phyloP scores from a whole-genome alignment of 352 stramenopile genomes.

The Hyaloperonospora arabidopsidis region DNA sequence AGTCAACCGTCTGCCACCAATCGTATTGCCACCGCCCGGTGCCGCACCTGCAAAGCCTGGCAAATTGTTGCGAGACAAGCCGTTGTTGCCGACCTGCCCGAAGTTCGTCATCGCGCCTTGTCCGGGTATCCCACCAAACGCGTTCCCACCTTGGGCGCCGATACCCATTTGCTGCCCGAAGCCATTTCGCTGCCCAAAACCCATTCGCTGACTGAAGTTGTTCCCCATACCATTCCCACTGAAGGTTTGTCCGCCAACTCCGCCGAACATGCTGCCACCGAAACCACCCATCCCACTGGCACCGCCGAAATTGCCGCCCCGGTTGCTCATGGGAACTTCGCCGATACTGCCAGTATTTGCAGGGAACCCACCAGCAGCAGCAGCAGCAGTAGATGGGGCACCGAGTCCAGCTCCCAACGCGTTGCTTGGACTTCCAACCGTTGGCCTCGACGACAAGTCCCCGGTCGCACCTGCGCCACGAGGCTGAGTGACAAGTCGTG shows the following conservation, averaged over 20 bases:
- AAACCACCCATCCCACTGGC: conserved; percentile 12
- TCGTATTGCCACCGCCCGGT: conserved; percentile 2
- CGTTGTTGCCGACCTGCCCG: conserved; percentile 9
- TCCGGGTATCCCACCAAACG: conserved; percentile 5
- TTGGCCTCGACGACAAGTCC: neutral
- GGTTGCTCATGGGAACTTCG: conserved; percentile 3
- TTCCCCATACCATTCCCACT: conserved; percentile 5
- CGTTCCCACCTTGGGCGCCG: conserved; percentile 9
- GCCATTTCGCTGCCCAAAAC: conserved; percentile 2
- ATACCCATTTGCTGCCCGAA: conserved; percentile 13
- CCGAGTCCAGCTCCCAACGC: conserved; percentile 5
- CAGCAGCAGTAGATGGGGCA: too few relatives aligned
- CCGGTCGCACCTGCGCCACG: conserved; percentile 1
- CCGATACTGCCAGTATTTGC: conserved; percentile 1
- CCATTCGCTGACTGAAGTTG: neutral
- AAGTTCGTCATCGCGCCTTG: conserved; percentile 11
- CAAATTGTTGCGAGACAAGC: conserved; percentile 2
- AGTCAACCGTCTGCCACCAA: conserved; percentile 12
- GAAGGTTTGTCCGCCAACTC: conserved; percentile 2
- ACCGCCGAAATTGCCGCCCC: conserved; percentile 7
- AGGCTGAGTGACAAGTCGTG: conserved; percentile 1
- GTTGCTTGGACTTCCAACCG: conserved; percentile 1
- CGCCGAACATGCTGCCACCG: conserved; percentile 6
- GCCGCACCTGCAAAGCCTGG: conserved; percentile 6
- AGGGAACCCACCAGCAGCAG: conserved; percentile 4